Conservation (phyloP, 805 yeast genomes). For the Candida taoyuanica region DNA sequence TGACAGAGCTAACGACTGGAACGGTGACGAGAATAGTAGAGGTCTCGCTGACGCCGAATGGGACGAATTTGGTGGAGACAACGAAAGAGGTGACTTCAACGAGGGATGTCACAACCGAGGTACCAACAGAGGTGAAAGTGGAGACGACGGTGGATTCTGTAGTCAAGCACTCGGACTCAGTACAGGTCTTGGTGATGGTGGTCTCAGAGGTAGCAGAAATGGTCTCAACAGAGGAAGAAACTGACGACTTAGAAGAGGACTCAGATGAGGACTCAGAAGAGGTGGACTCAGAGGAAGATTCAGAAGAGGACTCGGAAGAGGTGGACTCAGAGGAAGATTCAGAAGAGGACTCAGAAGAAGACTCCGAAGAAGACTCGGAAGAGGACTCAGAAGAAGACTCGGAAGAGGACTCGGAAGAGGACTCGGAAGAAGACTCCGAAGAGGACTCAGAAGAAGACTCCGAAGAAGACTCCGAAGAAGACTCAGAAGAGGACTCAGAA, state of each 20-base stretch:
- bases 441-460: background rate
- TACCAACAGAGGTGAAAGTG: no score
- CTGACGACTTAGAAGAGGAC: background rate
- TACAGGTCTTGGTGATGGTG: no score
- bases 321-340: background rate
- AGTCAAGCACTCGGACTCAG: no score
- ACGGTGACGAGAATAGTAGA: background rate
- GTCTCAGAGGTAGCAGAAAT: no score
- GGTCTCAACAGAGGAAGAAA: background rate
- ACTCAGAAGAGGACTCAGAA: background rate
- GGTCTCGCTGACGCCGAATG: no score
- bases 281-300: background rate
- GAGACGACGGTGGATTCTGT: no score
- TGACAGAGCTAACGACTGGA: background rate
- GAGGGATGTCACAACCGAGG: no score
- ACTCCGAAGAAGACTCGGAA: background rate
- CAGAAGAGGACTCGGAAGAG: background rate
- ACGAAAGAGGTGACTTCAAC: no score
- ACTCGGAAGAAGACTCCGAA: conserved; percentile 2
- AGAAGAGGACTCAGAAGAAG: background rate
- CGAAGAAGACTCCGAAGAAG: background rate
- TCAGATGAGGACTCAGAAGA: background rate
- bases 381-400: background rate
- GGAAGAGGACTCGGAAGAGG: background rate
- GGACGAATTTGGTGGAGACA: no score